phyloP scores from a whole-genome alignment of 352 stramenopile genomes.

The Phytophthora aleatoria region DNA sequence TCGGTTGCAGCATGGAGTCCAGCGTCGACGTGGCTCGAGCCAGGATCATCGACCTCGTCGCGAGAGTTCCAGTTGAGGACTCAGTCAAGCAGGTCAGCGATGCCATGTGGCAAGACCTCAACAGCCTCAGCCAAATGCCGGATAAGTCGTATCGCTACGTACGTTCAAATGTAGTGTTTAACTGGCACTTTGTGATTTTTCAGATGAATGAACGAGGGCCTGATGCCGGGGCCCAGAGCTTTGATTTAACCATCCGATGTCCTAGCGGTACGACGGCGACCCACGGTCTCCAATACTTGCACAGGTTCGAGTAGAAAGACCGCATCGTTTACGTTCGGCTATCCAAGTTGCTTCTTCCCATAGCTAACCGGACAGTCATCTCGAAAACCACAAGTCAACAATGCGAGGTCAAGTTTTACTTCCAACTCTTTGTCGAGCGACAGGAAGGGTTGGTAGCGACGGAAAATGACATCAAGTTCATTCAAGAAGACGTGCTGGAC shows the following conservation, averaged over 20 bases:
- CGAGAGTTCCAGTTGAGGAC: neutral
- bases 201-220: slow-evolving; percentile 8
- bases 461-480: slow-evolving; percentile 12
- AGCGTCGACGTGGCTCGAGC: neutral
- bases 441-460: neutral
- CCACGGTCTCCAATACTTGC: slow-evolving; percentile 9
- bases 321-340: slow-evolving; percentile 12
- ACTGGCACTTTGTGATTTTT: neutral
- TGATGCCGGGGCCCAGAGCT: slow-evolving; percentile 9
- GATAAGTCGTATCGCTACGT: neutral
- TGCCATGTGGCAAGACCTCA: neutral
- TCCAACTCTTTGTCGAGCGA: slow-evolving; percentile 15
- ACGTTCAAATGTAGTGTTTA: neutral
- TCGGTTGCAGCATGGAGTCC: neutral
- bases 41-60: neutral
- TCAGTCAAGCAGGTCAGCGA: neutral
- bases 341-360: slow-evolving; percentile 7
- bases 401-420: slow-evolving; percentile 6
- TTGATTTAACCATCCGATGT: slow-evolving; percentile 8
- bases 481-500: slow-evolving; percentile 4
- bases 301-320: slow-evolving; percentile 7
- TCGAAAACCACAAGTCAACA: neutral
- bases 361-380: slow-evolving; percentile 9
- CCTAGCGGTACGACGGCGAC: neutral
- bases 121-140: neutral